Percentiles rank a stretch among this genome's conserved stretches.
phyloP scores from a whole-genome alignment of 768 basidiomycete species.

The Pulveroboletus frians region DNA sequence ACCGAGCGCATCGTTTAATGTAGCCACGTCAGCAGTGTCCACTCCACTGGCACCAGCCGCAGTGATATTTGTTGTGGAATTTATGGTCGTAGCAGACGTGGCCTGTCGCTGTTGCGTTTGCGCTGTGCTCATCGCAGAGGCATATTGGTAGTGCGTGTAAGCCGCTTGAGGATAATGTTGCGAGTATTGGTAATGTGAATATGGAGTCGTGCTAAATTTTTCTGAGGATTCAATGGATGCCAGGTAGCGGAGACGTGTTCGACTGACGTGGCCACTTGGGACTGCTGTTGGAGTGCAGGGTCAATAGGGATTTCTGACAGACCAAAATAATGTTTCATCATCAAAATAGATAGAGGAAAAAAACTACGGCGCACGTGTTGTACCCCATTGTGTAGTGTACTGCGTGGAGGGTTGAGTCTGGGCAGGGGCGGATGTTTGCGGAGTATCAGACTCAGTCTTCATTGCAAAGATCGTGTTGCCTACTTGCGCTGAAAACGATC shows the following conservation, averaged over 20 bases:
- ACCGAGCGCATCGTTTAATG: conserved; percentile 77
- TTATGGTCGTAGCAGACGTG: conserved; percentile 8
- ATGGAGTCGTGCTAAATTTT: conserved; percentile 38
- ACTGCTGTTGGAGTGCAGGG: conserved; percentile 61
- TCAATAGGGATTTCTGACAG: conserved; percentile 57
- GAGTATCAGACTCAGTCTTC: conserved; percentile 41
- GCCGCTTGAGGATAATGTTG: conserved; percentile 35
- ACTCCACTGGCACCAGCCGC: conserved; percentile 33
- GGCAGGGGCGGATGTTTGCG: conserved; percentile 30
- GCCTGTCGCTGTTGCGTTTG: conserved; percentile 32
- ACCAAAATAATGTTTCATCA: conserved; percentile 1
- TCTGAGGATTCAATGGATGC: conserved; percentile 2
- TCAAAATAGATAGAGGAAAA: neutral
- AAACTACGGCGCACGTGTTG: conserved; percentile 29
- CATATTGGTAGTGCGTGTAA: conserved; percentile 42
- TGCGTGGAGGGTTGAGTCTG: conserved; percentile 27
- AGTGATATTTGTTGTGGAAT: conserved; percentile 18
- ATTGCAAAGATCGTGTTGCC: conserved; percentile 17
- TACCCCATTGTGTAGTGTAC: conserved; percentile 38
- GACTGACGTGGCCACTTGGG: conserved; percentile 42
- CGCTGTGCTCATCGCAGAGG: conserved; percentile 24
- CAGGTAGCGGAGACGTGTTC: neutral
- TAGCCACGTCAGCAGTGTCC: conserved; percentile 70
- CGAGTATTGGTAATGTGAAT: conserved; percentile 44
- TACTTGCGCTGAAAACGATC: neutral